Conservation (phyloP, 495 filamentous ascomycete genomes). For the Podospora appendiculata region DNA sequence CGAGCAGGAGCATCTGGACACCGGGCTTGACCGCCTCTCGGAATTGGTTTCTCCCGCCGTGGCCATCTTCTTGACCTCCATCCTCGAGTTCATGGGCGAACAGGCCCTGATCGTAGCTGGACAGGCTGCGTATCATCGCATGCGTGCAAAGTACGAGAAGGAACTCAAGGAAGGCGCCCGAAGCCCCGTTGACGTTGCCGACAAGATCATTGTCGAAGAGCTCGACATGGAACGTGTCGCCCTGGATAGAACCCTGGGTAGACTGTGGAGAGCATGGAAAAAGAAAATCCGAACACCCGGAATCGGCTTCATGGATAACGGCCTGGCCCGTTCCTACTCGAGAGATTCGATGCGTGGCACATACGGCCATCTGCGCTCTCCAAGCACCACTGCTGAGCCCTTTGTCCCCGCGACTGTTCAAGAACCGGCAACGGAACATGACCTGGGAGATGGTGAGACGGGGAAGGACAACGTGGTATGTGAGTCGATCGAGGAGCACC, state of each 20-base stretch:
- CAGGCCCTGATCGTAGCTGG: constrained; percentile 82
- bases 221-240: constrained; percentile 90
- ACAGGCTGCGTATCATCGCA: constrained; percentile 73
- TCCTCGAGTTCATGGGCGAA: constrained; percentile 91
- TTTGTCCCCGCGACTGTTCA: constrained; percentile 18
- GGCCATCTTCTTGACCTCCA: constrained; percentile 90
- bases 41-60: constrained; percentile 84
- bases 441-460: background rate
- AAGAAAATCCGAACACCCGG: constrained; percentile 58
- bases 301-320: constrained; percentile 20
- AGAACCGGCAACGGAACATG: constrained; percentile 12
- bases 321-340: constrained; percentile 30
- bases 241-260: constrained; percentile 75
- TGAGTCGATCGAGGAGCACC: constrained; percentile 15
- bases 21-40: constrained; percentile 41
- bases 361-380: constrained; percentile 24
- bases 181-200: constrained; percentile 33
- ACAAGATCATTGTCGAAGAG: constrained; percentile 77
- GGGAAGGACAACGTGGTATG: constrained; percentile 1
- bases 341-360: constrained; percentile 26
- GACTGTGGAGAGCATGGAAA: constrained; percentile 93
- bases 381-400: constrained; percentile 25
- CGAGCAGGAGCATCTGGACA: constrained; percentile 58
- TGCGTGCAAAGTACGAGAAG: constrained; percentile 43
- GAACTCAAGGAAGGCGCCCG: constrained; percentile 41